Percentiles rank a stretch among this genome's conserved stretches.
Evolutionary conservation across 257 asterid genomes (phyloP).

Genomic region (Solanum gracilifrons): DNA sequence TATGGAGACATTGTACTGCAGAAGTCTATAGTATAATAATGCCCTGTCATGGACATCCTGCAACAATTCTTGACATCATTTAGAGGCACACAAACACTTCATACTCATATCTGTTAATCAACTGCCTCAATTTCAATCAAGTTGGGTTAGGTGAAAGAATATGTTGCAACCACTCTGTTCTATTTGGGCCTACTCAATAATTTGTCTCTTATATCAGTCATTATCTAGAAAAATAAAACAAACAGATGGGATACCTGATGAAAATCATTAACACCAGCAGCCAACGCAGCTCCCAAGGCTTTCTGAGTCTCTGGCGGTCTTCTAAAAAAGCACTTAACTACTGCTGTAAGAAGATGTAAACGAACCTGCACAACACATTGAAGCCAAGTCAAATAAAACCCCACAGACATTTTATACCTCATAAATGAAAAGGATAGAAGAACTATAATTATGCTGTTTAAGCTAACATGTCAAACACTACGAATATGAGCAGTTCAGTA

Average conservation of each 20-base stretch:
- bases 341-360: conserved; percentile 87
- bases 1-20: conserved; percentile 55
- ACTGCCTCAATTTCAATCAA: background rate
- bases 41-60: conserved; percentile 99
- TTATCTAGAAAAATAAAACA: background rate
- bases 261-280: conserved; percentile 95
- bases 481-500: background rate
- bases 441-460: background rate
- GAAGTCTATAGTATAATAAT: conserved; percentile 87
- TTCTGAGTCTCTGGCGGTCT: conserved; percentile 90
- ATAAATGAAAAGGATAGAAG: background rate
- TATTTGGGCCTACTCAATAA: background rate
- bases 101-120: background rate
- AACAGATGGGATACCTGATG: conserved; percentile 57
- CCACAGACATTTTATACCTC: background rate
- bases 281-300: conserved; percentile 86
- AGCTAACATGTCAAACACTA: background rate
- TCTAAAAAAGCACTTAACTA: conserved; percentile 84
- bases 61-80: conserved; percentile 8
- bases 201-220: background rate
- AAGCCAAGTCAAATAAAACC: conserved; percentile 4
- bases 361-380: conserved; percentile 60
- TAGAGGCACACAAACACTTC: background rate
- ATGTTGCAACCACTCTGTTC: conserved; percentile 3
- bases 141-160: background rate